Base-by-base conservation (phyloP, 2,329 filamentous ascomycete genomes). In the Magnaporthales sp. region DNA sequence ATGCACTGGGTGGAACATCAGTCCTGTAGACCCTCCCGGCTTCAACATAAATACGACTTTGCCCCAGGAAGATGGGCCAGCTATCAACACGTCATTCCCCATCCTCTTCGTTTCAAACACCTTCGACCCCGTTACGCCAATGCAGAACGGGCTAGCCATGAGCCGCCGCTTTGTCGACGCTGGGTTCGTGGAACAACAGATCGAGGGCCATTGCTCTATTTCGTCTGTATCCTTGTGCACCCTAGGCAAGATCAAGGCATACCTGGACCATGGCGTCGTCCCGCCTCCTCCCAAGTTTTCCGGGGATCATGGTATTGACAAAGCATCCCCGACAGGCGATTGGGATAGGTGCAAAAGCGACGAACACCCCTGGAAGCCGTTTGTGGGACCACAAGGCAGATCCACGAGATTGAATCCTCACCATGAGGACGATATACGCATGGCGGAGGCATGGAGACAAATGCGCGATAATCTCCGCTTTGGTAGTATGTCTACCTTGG, bases 71-170 rank as follows among this genome's bases (percentile, higher is more conserved):
- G 73, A 72, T 68, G 75, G 70, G 32, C 68, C 70, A 38, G 72
- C 72, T 19, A 77, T 77, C 68, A 76, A 79, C 29, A 85, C 81
- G 6, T 76, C 79, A 6, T 80, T 84, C 69, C 86, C 86, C 0
- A 76, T 89, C 32, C 77, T 89, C 7, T 84, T 86, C 71, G 75
- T 87, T 13, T 82, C 81, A 46, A 87, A 84, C 70, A 83, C 81
- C 0, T 78, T 83, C 15, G 86, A 89, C 67, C 85, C 86, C 0
- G 85, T 88, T 22, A 88, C 86, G 0, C 85, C 86, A 3, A 73
- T 88, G 5, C 70, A 71, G 60, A 79, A 80, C 58, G 83, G 80
- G 1, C 75, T 80, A 26, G 74, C 74, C 24, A 79, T 78, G 77
- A 73, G 77, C 29, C 73, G 71, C 30, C 74, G 75, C 68, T 80